phyloP scores from a whole-genome alignment of 257 asterid genomes.

The Leonotis leonurus region DNA sequence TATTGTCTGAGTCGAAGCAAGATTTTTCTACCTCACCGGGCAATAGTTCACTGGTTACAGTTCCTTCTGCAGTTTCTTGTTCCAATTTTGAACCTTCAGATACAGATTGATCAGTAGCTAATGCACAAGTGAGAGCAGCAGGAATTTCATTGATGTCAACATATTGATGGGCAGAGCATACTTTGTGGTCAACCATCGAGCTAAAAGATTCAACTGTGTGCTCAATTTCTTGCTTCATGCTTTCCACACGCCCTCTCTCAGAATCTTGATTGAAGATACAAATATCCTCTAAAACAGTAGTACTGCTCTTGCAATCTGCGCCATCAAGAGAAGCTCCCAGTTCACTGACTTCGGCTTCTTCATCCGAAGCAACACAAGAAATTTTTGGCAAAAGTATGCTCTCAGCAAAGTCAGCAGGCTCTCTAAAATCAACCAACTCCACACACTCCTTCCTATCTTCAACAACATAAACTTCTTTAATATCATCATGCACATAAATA shows the following conservation, averaged over 20 bases:
- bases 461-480: slow-evolving; percentile 21
- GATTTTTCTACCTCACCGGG: slow-evolving; percentile 17
- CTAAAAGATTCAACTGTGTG: slow-evolving; percentile 9
- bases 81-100: slow-evolving; percentile 11
- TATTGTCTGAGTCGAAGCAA: slow-evolving; percentile 6
- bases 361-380: slow-evolving; percentile 13
- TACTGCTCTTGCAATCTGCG: slow-evolving; percentile 5
- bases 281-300: slow-evolving; percentile 12
- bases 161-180: slow-evolving; percentile 9
- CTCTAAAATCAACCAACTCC: slow-evolving; percentile 20
- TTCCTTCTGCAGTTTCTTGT: slow-evolving; percentile 14
- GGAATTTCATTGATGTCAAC: slow-evolving; percentile 17
- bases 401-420: slow-evolving; percentile 16
- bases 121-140: slow-evolving; percentile 10
- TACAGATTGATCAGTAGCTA: slow-evolving; percentile 8
- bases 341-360: slow-evolving; percentile 8
- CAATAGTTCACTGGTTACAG: slow-evolving; percentile 17
- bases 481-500: slow-evolving; percentile 22
- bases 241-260: slow-evolving; percentile 18
- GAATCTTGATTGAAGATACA: slow-evolving; percentile 4
- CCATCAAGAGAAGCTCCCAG: slow-evolving; percentile 6
- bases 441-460: slow-evolving; percentile 13
- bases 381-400: neutral
- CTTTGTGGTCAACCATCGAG: neutral
- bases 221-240: slow-evolving; percentile 19